Evolutionary conservation across 2,329 filamentous ascomycete species (phyloP).

Genomic region (Metarhizium guizhouense): DNA sequence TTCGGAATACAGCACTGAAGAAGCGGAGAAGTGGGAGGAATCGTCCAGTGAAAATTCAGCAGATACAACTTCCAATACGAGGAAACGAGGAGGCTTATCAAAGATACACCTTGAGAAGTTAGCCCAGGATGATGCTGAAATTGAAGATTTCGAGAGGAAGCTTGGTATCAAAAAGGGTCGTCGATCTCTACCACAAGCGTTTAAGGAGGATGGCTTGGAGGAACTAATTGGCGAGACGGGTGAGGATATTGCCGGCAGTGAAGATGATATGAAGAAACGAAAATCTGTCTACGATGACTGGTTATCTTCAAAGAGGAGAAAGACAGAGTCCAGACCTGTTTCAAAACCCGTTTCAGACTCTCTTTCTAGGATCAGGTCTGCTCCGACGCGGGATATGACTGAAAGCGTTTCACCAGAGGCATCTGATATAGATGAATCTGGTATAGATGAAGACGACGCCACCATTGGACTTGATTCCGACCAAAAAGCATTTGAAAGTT

Average conservation of each 20-base stretch:
- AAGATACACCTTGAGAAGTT: slow-evolving; percentile 42
- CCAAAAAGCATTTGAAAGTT: slow-evolving; percentile 16
- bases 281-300: slow-evolving; percentile 51
- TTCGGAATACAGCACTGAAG: slow-evolving; percentile 11
- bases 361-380: slow-evolving; percentile 8
- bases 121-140: slow-evolving; percentile 78
- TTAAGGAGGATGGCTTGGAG: slow-evolving; percentile 75
- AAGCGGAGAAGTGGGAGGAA: background rate
- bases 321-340: slow-evolving; percentile 8
- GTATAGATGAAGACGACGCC: slow-evolving; percentile 30
- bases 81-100: slow-evolving; percentile 11
- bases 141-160: slow-evolving; percentile 78
- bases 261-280: slow-evolving; percentile 52
- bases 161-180: slow-evolving; percentile 70
- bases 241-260: slow-evolving; percentile 37
- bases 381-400: background rate
- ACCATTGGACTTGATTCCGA: slow-evolving; percentile 16
- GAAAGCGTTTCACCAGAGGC: background rate
- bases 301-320: slow-evolving; percentile 45
- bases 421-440: background rate
- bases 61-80: slow-evolving; percentile 20
- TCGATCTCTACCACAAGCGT: slow-evolving; percentile 63
- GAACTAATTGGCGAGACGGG: slow-evolving; percentile 62
- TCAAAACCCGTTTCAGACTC: slow-evolving; percentile 1
- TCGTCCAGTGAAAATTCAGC: slow-evolving; percentile 13